These are phyloP conservation scores for Aeschynomene evenia DNA, from an alignment of 306 rosid genomes.

Conservation along the genomic window DNA sequence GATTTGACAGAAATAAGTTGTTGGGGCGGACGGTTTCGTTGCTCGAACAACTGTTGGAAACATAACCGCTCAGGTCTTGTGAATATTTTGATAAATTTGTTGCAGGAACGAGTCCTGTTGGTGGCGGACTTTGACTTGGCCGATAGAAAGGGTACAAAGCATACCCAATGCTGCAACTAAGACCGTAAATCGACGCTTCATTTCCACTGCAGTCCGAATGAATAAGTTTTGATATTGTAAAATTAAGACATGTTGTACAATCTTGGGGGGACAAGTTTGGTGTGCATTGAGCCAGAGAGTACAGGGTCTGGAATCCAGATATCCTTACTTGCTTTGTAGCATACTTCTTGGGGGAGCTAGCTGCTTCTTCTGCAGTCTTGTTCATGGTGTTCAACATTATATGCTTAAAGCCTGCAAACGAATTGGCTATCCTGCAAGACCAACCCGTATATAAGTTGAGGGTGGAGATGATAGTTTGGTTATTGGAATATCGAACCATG, in stretches of 20 bases:
- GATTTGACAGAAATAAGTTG: background rate
- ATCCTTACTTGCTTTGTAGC: background rate
- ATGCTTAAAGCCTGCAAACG: background rate
- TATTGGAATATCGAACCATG: background rate
- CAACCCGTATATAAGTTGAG: background rate
- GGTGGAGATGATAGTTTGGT: background rate
- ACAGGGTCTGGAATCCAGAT: background rate
- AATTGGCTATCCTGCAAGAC: background rate
- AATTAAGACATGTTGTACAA: conserved; percentile 3
- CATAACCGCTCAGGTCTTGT: background rate
- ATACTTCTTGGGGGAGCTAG: conserved; percentile 21
- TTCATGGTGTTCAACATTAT: background rate
- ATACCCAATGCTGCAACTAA: too few species aligned
- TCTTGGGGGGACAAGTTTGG: background rate
- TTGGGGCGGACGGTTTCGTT: background rate
- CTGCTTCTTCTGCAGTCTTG: background rate
- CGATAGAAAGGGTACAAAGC: conserved; percentile 12
- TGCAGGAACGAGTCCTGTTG: background rate
- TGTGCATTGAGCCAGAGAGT: conserved; percentile 21
- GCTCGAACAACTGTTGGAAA: background rate
- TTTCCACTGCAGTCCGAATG: background rate
- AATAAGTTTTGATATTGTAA: background rate
- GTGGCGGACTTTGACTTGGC: background rate
- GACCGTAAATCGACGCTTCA: background rate
- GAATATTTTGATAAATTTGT: background rate